Evolutionary conservation across 2,329 filamentous ascomycete genomes (phyloP).

Genomic region (Alternaria ventricosa): DNA sequence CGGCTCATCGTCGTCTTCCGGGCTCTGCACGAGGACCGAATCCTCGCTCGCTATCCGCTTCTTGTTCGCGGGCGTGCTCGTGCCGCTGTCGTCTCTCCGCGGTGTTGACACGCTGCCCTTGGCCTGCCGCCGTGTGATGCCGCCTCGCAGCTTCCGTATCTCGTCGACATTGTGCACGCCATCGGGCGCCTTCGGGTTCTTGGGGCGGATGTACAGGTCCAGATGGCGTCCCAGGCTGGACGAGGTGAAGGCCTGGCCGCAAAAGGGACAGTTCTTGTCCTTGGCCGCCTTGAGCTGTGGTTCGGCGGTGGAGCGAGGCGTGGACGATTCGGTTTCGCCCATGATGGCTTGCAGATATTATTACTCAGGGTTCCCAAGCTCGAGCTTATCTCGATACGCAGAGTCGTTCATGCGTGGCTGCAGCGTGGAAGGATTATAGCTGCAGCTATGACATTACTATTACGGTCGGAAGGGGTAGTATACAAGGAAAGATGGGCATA

Average conservation of each 20-base stretch:
- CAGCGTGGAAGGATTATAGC: not conserved
- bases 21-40: slow-evolving; percentile 35
- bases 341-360: slow-evolving; percentile 19
- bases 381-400: slow-evolving; percentile 23
- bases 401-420: slow-evolving; percentile 23
- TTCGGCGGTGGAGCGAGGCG: slow-evolving; percentile 36
- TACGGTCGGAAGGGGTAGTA: slow-evolving; percentile 12
- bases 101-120: slow-evolving; percentile 61
- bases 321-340: slow-evolving; percentile 50
- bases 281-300: slow-evolving; percentile 65
- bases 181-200: slow-evolving; percentile 86
- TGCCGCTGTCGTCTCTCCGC: slow-evolving; percentile 58
- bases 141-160: slow-evolving; percentile 81
- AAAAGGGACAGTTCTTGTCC: slow-evolving; percentile 89
- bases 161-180: slow-evolving; percentile 89
- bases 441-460: slow-evolving; percentile 39
- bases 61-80: slow-evolving; percentile 30
- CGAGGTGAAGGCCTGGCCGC: slow-evolving; percentile 87
- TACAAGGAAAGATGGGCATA: slow-evolving; percentile 11
- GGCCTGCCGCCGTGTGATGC: slow-evolving; percentile 85
- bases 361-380: slow-evolving; percentile 23
- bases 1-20: slow-evolving; percentile 20
- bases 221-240: slow-evolving; percentile 85
- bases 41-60: slow-evolving; percentile 34
- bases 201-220: slow-evolving; percentile 91